Base-by-base conservation (phyloP, 495 filamentous ascomycete genomes). In the Neurospora sp. region DNA sequence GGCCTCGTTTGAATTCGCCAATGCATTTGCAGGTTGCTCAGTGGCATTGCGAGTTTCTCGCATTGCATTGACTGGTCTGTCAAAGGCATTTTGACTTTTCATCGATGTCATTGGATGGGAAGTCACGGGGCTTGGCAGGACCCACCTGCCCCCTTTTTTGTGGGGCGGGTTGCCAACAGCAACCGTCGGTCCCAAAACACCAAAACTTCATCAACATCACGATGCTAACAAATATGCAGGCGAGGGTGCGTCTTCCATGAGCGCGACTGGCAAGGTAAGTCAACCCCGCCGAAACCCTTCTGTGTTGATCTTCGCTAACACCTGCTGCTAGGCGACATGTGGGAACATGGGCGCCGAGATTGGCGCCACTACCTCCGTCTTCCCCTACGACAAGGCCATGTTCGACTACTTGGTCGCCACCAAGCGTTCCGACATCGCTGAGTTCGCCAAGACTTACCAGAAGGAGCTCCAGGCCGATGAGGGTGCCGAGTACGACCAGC, bases 371-470 rank as follows among this genome's bases (percentile, higher is more conserved):
- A 98, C 96, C 69, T 97, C 94, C n/a, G 78, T 99, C 53, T 99
- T 99, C 91, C 94, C 96, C 75, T 99, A 97, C 91, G 97, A 96
- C 84, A 93, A 98, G 83, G 89, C 92, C 79, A 95, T 96, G 93
- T 91, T 97, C 88, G 91, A 97, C 81, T 99, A 98, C 86, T 89
- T 99, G 69, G 87, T 85, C 68, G 93, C 95, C 70, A 99, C 96
- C 76, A 97, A 98, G 89, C 93, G 96, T 80, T 85, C 87, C 78
- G 87, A 90, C 11, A 97, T 99, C 77, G 96, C 93, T 77, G 92
- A 98, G 80, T 97, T 94, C 80, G 88, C 96, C 72, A 90, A 93
- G 70, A 80, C 84, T 20, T 98, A 97, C 83, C 91, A 93, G 73
- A 88, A 91, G 76, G 93, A 97, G 79, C 92, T 99, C 76, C 89